phyloP scores from a whole-genome alignment of 331 rosid species.

The Ulmus americana region DNA sequence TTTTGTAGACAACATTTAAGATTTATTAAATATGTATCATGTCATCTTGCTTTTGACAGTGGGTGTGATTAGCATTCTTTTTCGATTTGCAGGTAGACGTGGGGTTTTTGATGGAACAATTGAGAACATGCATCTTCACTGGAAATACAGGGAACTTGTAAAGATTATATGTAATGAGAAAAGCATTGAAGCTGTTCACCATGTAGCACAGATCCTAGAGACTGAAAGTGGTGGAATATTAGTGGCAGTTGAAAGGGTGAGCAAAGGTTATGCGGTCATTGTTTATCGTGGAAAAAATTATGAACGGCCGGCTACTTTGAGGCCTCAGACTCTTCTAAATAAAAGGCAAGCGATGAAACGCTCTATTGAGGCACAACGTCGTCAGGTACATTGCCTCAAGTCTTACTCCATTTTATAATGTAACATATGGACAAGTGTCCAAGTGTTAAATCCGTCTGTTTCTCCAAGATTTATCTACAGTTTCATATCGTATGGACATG shows the following conservation, averaged over 20 bases:
- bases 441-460: background rate
- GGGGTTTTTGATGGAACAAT: slow-evolving; percentile 92
- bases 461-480: too few species aligned
- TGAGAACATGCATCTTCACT: slow-evolving; percentile 98
- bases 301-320: slow-evolving; percentile 64
- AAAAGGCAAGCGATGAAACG: slow-evolving; percentile 71
- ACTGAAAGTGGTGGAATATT: slow-evolving; percentile 92
- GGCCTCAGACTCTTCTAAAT: slow-evolving; percentile 74
- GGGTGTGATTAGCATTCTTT: slow-evolving; percentile 22
- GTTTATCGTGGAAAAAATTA: slow-evolving; percentile 94
- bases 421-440: background rate
- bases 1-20: background rate
- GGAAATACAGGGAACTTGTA: slow-evolving; percentile 96
- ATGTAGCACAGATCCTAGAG: slow-evolving; percentile 70
- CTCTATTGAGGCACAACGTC: slow-evolving; percentile 82
- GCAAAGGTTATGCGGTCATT: slow-evolving; percentile 70
- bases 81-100: slow-evolving; percentile 62
- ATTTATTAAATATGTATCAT: slow-evolving; percentile 8
- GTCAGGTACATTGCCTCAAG: slow-evolving; percentile 46
- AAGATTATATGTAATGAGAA: slow-evolving; percentile 56
- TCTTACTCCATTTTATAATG: background rate
- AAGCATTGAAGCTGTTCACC: slow-evolving; percentile 45
- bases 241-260: slow-evolving; percentile 75
- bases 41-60: background rate
- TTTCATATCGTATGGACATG: too few species aligned